Conservation (phyloP, 805 yeast species). For the Pichia manshurica region DNA sequence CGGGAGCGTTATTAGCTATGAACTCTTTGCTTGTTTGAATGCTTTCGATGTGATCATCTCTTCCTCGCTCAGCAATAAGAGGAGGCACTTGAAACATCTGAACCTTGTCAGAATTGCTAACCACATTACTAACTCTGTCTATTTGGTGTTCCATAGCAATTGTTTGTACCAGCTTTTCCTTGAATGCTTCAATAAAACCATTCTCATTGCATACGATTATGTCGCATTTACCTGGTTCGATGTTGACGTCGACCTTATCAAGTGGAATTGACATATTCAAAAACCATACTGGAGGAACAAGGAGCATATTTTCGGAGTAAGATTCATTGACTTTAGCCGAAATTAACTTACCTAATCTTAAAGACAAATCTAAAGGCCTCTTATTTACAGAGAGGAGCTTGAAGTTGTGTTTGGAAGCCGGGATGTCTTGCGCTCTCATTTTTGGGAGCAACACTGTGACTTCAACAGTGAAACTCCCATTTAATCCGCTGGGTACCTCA, state of each 20-base stretch:
- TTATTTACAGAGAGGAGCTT: slow-evolving; percentile 32
- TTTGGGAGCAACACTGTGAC: slow-evolving; percentile 29
- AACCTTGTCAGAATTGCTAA: not conserved
- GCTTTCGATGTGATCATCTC: no score
- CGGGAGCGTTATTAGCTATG: not conserved
- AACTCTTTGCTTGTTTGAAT: no score
- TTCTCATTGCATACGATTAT: slow-evolving; percentile 28
- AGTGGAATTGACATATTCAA: slow-evolving; percentile 25
- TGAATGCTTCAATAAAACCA: slow-evolving; percentile 17
- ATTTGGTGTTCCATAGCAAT: slow-evolving; percentile 10
- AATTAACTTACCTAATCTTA: slow-evolving; percentile 31
- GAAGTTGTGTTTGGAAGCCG: slow-evolving; percentile 19
- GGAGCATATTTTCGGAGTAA: slow-evolving; percentile 22
- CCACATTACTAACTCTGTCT: slow-evolving; percentile 4
- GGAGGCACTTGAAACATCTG: not conserved
- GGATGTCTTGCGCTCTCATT: slow-evolving; percentile 28
- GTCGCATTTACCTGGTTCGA: slow-evolving; percentile 42
- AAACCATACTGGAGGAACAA: slow-evolving; percentile 33
- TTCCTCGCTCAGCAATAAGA: no score
- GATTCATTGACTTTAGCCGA: slow-evolving; percentile 20
- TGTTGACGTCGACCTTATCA: slow-evolving; percentile 32
- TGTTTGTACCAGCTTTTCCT: slow-evolving; percentile 4
- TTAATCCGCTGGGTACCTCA: not conserved
- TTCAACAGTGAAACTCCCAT: slow-evolving; percentile 2
- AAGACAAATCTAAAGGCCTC: slow-evolving; percentile 25